These are phyloP conservation scores for Hansenula sp. DNA, from an alignment of 1,139 yeast genomes.

Conservation along the genomic window DNA sequence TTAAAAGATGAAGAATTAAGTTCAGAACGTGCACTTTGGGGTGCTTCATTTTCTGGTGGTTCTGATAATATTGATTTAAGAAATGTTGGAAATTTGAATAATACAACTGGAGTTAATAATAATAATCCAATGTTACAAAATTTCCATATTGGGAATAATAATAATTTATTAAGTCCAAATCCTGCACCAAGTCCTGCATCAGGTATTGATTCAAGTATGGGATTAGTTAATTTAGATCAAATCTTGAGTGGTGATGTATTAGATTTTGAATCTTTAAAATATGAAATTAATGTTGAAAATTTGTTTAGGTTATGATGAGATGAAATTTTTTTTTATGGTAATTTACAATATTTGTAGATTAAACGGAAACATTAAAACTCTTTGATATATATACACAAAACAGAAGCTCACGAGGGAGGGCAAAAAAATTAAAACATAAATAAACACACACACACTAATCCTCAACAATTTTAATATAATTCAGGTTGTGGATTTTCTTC, in stretches of 20 bases:
- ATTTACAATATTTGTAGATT: no score
- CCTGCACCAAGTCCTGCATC: no score
- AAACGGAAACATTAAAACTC: no score
- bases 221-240: conserved; percentile 6
- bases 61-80: no score
- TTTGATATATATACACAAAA: no score
- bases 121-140: not conserved
- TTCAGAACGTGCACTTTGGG: not conserved
- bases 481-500: not conserved
- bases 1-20: not conserved
- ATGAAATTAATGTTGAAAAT: not conserved
- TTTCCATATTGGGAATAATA: no score
- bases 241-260: conserved; percentile 1
- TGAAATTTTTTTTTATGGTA: no score
- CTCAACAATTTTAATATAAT: not conserved
- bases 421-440: not conserved
- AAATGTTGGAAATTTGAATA: no score
- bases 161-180: no score
- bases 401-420: not conserved
- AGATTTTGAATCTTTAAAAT: not conserved
- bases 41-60: not conserved
- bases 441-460: not conserved
- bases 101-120: not conserved
- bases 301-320: not conserved
- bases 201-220: not conserved